Base-by-base conservation (phyloP, 805 yeast genomes). In the Myxozyma geophila region DNA sequence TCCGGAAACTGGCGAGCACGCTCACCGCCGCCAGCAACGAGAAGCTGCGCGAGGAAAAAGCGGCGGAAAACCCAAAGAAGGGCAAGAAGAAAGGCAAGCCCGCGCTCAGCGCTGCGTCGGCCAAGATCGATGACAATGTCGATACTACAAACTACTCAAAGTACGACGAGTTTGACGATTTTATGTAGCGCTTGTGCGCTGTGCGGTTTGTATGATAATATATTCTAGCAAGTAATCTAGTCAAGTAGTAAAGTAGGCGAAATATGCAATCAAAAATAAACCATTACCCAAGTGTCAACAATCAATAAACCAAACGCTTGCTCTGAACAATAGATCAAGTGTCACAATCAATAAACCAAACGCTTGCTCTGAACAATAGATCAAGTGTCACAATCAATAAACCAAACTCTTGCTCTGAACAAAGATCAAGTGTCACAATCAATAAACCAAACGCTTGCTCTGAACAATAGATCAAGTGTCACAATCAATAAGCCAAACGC, bases 71-170 rank as follows among this genome's bases (percentile, higher is more conserved):
- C 35, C 51, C 56, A 7, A 54, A 41, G 23, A 90, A 98, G 81
- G 89, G 85, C 72, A 91, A 89, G 33, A 86, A 97, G 76, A 92
- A 92, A 84, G 88, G 89, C 85, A 93, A 92, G 85, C 97, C 91
- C 63, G 88, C 89, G 77, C 88, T 90, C 62, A 83, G 85, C 61
- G 84, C 82, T 70, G 88, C 90, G 49, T 86, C 87, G 64, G 81
- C 86, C 43, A 87, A 85, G 80, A 83, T 85, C 75, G 88, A 85
- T 72, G 83, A 79, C 56, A 74, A 76, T 44, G 84, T 81, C 67
- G 89, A 83, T 66, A 78, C 83, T 70, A 83, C 83, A 58, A 78
- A 78, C 62, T 80, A 79, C 74, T 82, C 77, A 67, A 77, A 73
- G 52, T 76, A 73, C 47, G 78, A 75, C 52, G 82, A 79, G 50